These are phyloP conservation scores for Astrothelium macrocarpum DNA, from an alignment of 495 filamentous ascomycete genomes.

Conservation along the genomic window DNA sequence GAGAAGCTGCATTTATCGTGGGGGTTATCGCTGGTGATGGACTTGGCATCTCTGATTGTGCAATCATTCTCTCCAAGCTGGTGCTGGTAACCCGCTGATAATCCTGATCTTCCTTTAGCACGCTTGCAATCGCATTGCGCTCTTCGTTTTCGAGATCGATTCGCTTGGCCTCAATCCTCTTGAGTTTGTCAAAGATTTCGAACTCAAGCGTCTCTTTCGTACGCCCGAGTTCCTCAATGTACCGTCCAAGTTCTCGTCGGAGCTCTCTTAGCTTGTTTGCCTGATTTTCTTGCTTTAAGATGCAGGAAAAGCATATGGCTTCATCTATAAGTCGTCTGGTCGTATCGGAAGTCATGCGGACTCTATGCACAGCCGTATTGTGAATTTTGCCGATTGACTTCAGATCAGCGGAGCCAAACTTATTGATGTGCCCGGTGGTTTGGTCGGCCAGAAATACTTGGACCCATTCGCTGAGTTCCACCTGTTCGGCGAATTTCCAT, in stretches of 20 bases:
- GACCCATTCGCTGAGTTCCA: constrained; percentile 8
- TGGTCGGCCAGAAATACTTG: background rate
- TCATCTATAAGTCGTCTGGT: constrained; percentile 1
- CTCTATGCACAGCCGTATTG: constrained; percentile 11
- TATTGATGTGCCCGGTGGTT: background rate
- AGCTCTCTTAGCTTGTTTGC: background rate
- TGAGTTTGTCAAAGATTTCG: background rate
- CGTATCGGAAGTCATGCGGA: constrained; percentile 8
- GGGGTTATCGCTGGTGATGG: too few relatives aligned
- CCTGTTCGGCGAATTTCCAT: constrained; percentile 9
- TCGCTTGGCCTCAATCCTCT: constrained; percentile 6
- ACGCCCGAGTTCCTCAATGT: constrained; percentile 1
- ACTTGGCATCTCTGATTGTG: too few relatives aligned
- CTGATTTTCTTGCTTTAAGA: background rate
- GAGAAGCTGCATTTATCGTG: too few relatives aligned
- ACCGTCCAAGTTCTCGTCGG: background rate
- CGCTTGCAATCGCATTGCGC: background rate
- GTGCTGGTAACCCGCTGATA: constrained; percentile 4
- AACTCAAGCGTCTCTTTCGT: constrained; percentile 6
- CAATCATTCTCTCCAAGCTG: background rate
- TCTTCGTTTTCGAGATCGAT: background rate
- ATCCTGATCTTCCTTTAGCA: constrained; percentile 6
- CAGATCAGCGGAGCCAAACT: background rate
- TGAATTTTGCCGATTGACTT: constrained; percentile 2
- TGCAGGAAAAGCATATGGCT: background rate